Evolutionary conservation across 495 filamentous ascomycete genomes (phyloP).

Genomic region (Penicillium chermesinum): DNA sequence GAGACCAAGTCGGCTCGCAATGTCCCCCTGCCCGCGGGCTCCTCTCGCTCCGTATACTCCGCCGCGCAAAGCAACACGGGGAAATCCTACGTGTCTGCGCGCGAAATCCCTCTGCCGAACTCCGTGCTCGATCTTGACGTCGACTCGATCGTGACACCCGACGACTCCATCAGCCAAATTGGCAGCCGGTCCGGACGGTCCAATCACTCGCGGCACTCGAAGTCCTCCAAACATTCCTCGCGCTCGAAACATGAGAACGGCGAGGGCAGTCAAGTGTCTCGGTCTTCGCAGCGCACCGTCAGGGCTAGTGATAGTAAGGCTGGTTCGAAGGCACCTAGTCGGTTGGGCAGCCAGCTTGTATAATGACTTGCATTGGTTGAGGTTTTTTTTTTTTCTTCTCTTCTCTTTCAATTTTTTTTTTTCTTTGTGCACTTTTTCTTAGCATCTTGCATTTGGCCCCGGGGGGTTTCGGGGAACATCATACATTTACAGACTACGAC

Average conservation of each 20-base stretch:
- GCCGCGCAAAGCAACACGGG: conserved; percentile 10
- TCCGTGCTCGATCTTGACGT: conserved; percentile 41
- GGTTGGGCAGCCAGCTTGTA: conserved; percentile 10
- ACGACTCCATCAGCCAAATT: conserved; percentile 38
- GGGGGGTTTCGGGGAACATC: neutral
- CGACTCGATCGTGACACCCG: conserved; percentile 29
- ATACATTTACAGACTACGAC: neutral
- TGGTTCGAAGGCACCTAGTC: conserved; percentile 27
- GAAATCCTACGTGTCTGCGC: conserved; percentile 27
- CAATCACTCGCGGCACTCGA: conserved; percentile 27
- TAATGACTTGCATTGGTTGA: neutral
- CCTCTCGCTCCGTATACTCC: conserved; percentile 11
- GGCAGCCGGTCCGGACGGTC: conserved; percentile 21
- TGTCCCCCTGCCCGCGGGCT: conserved; percentile 25
- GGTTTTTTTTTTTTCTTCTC: conserved; percentile 4
- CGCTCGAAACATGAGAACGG: conserved; percentile 34
- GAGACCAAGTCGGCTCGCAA: conserved; percentile 29
- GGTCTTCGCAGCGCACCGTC: conserved; percentile 32
- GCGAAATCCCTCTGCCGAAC: conserved; percentile 44
- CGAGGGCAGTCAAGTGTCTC: conserved; percentile 57
- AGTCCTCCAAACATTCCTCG: conserved; percentile 23
- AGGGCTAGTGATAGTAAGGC: conserved; percentile 32
- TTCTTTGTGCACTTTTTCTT: neutral
- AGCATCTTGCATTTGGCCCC: conserved; percentile 1
- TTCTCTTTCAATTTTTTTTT: conserved; percentile 5